These are phyloP conservation scores for Cercospora sp. DNA, from an alignment of 2,329 filamentous ascomycete species.

Conservation along the genomic window DNA sequence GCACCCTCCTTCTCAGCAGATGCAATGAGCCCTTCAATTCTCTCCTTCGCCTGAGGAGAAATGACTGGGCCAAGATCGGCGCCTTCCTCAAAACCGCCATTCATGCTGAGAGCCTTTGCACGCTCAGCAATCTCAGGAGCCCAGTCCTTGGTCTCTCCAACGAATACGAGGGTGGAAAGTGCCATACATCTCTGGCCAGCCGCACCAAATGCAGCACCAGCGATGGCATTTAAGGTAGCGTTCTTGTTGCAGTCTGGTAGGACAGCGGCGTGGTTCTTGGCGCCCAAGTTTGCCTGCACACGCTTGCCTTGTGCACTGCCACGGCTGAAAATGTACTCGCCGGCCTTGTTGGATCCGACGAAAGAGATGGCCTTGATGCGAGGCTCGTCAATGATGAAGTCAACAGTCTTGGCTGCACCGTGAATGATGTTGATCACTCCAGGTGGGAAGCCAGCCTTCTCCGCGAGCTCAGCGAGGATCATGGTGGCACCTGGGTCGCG, in stretches of 20 bases:
- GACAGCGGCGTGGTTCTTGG: slow-evolving; percentile 85
- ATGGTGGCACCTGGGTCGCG: slow-evolving; percentile 80
- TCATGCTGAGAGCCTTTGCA: slow-evolving; percentile 70
- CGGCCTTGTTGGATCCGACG: slow-evolving; percentile 83
- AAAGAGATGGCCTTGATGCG: slow-evolving; percentile 85
- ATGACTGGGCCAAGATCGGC: slow-evolving; percentile 82
- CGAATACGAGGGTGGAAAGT: slow-evolving; percentile 77
- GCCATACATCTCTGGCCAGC: slow-evolving; percentile 88
- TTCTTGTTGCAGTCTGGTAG: slow-evolving; percentile 89
- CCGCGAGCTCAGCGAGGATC: slow-evolving; percentile 78
- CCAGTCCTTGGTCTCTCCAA: slow-evolving; percentile 84
- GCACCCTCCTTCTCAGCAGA: slow-evolving; percentile 79
- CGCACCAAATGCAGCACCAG: slow-evolving; percentile 80
- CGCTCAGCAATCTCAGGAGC: slow-evolving; percentile 74
- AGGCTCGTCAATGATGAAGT: slow-evolving; percentile 84
- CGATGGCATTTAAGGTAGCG: slow-evolving; percentile 80
- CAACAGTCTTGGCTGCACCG: slow-evolving; percentile 75
- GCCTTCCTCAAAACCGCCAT: slow-evolving; percentile 78
- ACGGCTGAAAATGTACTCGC: slow-evolving; percentile 80
- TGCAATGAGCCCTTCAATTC: slow-evolving; percentile 74
- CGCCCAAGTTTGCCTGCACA: slow-evolving; percentile 82
- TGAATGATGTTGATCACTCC: slow-evolving; percentile 84
- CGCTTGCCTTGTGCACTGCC: slow-evolving; percentile 84
- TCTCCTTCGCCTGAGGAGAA: slow-evolving; percentile 72
- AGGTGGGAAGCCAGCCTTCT: slow-evolving; percentile 77